Evolutionary conservation across 768 basidiomycete species (phyloP), one percentile per base, ranked within the genome.

Genomic region (Leccinum olivaceopallidum): DNA sequence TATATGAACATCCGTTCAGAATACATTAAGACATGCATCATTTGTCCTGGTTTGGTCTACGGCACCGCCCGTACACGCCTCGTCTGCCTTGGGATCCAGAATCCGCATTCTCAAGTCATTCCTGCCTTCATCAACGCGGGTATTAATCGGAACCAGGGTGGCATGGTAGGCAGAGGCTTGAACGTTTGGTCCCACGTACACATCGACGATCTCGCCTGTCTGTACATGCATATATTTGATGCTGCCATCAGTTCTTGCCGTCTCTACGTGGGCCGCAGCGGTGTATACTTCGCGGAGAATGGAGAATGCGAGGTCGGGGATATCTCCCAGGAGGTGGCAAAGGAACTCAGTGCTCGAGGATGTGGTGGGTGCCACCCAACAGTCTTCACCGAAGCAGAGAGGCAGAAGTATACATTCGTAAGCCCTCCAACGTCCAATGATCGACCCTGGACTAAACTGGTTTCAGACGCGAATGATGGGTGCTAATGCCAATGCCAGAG

Each of bases 111-210:
- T 0, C 69, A 76, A 7, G 84, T 84, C 61, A 80, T 89, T 30
- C 85, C 84, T 2, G 24, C 37, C 0, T 67, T 85, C 5, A 79
- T 87, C 58, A 69, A 72, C 13, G 79, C 79, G 0, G 68, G 79
- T 24, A 65, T 87, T 47, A 73, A 67, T 61, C 77, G 87, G 39
- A 78, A 78, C 1, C 77, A 80, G 32, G 85, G 77, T 0, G 85
- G 84, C 13, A 73, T 84, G 65, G 74, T 88, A 4, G 86, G 87
- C 0, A 65, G 77, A 47, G 88, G 88, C 1, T 73, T 78, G 65
- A 85, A 87, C 56, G 49, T 84, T 6, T 89, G 85, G 87, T 79
- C 81, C 0, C 85, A 84, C 61, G 81, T 87, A 20, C 79, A 85
- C 60, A 78, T 86, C 55, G 72, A 80, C 49, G 85, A 87, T 37